Evolutionary conservation across 495 filamentous ascomycete species (phyloP).

Genomic region (Symbiotaphrina buchneri): DNA sequence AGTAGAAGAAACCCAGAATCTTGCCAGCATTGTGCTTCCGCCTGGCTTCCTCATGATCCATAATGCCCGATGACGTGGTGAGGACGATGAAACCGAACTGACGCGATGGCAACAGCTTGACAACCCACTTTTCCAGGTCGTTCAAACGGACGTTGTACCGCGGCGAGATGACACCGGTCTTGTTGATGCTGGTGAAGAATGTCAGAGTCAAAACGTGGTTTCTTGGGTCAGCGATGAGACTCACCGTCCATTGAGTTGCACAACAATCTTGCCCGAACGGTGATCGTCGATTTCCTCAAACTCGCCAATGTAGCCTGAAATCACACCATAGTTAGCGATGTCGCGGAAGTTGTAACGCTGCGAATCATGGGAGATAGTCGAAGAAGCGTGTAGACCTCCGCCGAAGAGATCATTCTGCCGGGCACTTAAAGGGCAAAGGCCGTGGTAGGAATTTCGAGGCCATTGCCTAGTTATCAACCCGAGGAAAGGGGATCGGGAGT

Average conservation of each 20-base stretch:
- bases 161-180: constrained; percentile 95
- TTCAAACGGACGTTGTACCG: constrained; percentile 95
- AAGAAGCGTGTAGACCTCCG: constrained; percentile 90
- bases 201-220: constrained; percentile 5
- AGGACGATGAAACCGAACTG: constrained; percentile 99
- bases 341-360: constrained; percentile 83
- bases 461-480: constrained; percentile 99
- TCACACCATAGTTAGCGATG: constrained; percentile 34
- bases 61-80: constrained; percentile 95
- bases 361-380: constrained; percentile 39
- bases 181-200: constrained; percentile 49
- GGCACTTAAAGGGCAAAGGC: constrained; percentile 97
- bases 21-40: constrained; percentile 94
- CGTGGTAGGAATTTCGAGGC: constrained; percentile 50
- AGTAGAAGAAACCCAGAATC: constrained; percentile 95
- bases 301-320: constrained; percentile 92
- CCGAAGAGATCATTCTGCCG: constrained; percentile 70
- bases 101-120: constrained; percentile 94
- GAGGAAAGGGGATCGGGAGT: constrained; percentile 18
- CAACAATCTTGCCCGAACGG: constrained; percentile 94
- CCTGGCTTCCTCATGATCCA: constrained; percentile 99
- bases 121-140: constrained; percentile 98
- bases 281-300: constrained; percentile 99
- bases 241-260: constrained; percentile 71
- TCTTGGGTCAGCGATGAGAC: constrained; percentile 1